Conservation (phyloP, 345 rosid genomes). For the Ceriops tagal region DNA sequence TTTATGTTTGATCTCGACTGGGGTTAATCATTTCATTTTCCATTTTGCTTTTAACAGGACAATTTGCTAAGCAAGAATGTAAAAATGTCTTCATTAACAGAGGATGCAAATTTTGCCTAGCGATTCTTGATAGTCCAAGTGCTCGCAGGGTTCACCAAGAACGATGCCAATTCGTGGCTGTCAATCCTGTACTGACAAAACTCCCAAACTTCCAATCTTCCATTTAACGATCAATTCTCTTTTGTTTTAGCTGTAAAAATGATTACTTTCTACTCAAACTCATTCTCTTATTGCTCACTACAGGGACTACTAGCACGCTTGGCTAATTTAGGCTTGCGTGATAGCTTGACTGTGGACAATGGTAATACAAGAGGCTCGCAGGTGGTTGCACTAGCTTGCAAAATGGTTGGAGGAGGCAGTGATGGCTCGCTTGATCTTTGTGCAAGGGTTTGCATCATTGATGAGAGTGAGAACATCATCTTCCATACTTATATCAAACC, state of each 20-base stretch:
- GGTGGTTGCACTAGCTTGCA: constrained; percentile 76
- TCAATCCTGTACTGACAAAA: constrained; percentile 33
- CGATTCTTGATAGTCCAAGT: constrained; percentile 51
- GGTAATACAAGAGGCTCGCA: constrained; percentile 43
- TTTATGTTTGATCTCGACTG: background rate
- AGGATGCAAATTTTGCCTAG: constrained; percentile 80
- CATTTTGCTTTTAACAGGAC: constrained; percentile 37
- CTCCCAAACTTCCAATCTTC: background rate
- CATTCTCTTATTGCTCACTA: background rate
- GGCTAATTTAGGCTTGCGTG: constrained; percentile 64
- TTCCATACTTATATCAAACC: constrained; percentile 84
- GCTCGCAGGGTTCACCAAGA: constrained; percentile 71
- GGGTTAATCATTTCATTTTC: background rate
- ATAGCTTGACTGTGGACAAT: constrained; percentile 45
- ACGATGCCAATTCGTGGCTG: constrained; percentile 57
- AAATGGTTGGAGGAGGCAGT: constrained; percentile 93
- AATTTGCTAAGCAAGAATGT: constrained; percentile 89
- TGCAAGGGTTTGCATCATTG: constrained; percentile 74
- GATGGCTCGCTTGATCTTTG: constrained; percentile 81
- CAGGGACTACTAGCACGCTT: constrained; percentile 55
- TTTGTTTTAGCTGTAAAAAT: background rate
- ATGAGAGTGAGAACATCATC: constrained; percentile 66
- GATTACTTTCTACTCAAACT: background rate
- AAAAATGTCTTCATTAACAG: constrained; percentile 56
- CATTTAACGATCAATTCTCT: background rate